Evolutionary conservation across 257 asterid genomes (phyloP), one percentile per base, ranked within the genome.

Genomic region (Capsicum pubescens): DNA sequence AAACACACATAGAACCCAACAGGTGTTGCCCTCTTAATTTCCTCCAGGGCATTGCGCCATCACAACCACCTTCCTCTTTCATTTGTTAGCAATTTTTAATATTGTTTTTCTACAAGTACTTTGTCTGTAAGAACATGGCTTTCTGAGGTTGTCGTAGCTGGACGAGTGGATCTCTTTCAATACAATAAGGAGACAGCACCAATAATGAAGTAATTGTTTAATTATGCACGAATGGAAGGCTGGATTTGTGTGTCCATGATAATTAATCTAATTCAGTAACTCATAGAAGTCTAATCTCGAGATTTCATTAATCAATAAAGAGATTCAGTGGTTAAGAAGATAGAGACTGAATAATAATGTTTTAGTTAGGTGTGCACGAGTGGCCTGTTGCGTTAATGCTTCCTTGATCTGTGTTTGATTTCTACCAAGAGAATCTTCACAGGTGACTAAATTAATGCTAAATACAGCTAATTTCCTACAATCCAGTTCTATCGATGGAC

Each of bases 141-240:
- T 15, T 36, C 21, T 67, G 50, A 67, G 74, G 17, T 67, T 14
- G 74, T 68, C 76, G 7, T 68, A 68, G 77, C 77, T 68, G 54
- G 77, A 68, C 14, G 77, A 36, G 77, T 68, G 77, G 32, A 68
- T 39, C 13, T 36, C 77, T 68, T 26, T 68, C 61, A 74, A 74
- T 12, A 74, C 81, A n/a, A 21, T 11, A 36, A 16, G 60, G 61
- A 74, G 81, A 74, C 81, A 74, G 3, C 21, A 50, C 61, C 61
- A 8, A 50, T 21, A 15, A 39, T 39, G 42, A 39, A 39, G 42
- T 3, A 39, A 39, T 39, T 26, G 8, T 12, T 21, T 44, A 44
- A 44, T 44, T 44, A 8, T 44, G 48, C 48, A 44, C 8, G 48
- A 6, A 44, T 5, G 48, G 48, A 44, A 44, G 48, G 42, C 7